Base-by-base conservation (phyloP, 2,329 filamentous ascomycete species). In the Daldinia eschscholtzii region DNA sequence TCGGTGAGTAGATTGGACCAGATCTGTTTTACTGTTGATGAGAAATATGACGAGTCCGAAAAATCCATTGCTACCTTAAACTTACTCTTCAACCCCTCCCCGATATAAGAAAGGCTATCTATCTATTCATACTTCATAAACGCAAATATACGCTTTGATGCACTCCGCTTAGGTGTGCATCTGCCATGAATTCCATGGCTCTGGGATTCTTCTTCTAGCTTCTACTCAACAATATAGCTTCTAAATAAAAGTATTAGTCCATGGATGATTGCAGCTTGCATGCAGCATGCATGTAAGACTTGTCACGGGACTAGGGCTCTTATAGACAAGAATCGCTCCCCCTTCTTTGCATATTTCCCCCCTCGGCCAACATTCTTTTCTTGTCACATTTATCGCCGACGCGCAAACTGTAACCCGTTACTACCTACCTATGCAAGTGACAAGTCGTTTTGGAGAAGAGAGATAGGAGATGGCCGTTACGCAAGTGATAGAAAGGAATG, bases 191-290 rank as follows among this genome's bases (percentile, higher is more conserved):
- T 69, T 60, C 68, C 60, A 61, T 60, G 57, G 66, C 58, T 64
- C 66, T 30, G 57, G 57, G 59, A 61, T 65, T 59, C 52, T 61
- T 65, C 65, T 56, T 65, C 61, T 61, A 67, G 55, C 55, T 70
- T 37, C 42, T 20, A 53, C 18, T 60, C 64, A 65, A 57, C 44
- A 65, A 67, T 63, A 59, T 28, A 57, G 55, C 18, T 65, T 57
- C 69, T 63, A 72, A 65, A 67, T 62, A 64, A 42, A 60, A 53
- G 35, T 58, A 65, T 61, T 57, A 35, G 28, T 37, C 63, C 65
- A 66, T 72, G 68, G 70, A 65, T 68, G 59, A 67, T 71, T 65
- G 68, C 65, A 65, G 63, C 68, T 61, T 72, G 70, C 70, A 72
- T 68, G 39, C 53, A 68, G 69, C 71, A 72, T 72, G 71, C 71